Conservation (phyloP, 2,329 filamentous ascomycete species). For the Cladophialophora psammophila region DNA sequence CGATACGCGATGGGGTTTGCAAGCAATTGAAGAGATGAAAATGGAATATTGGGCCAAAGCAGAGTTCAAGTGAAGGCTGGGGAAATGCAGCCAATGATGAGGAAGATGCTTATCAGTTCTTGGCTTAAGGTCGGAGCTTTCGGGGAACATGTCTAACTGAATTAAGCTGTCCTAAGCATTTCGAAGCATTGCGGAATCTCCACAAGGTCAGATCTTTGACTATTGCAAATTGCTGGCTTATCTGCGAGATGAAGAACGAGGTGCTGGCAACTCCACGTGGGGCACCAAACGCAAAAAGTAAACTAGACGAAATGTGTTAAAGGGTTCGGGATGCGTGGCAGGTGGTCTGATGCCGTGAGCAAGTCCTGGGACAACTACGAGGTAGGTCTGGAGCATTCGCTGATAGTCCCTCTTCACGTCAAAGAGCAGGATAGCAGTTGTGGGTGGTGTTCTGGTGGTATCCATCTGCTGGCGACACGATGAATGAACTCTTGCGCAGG, state of each 20-base stretch:
- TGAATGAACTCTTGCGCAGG: not conserved
- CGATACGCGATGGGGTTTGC: constrained; percentile 22
- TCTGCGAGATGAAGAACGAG: constrained; percentile 12
- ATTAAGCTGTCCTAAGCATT: constrained; percentile 34
- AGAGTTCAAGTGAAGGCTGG: constrained; percentile 9
- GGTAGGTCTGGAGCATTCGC: not conserved
- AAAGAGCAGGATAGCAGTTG: not conserved
- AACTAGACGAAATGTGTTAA: not conserved
- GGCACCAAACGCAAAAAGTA: not conserved
- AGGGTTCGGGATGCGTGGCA: not conserved
- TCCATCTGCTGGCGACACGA: not conserved
- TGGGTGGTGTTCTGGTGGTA: not conserved
- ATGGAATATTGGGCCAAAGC: constrained; percentile 3
- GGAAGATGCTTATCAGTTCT: constrained; percentile 37
- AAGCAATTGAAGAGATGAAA: constrained; percentile 25
- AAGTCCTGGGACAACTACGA: not conserved
- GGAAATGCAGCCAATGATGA: constrained; percentile 31
- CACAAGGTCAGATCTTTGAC: constrained; percentile 8
- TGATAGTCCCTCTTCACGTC: not conserved
- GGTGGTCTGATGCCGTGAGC: not conserved
- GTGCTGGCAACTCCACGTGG: constrained; percentile 15
- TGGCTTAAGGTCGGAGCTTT: constrained; percentile 10
- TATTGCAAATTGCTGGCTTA: constrained; percentile 6
- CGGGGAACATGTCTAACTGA: constrained; percentile 11
- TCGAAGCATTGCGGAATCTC: constrained; percentile 5